phyloP scores from a whole-genome alignment of 2,329 filamentous ascomycete species.

The Epichloe typhina region DNA sequence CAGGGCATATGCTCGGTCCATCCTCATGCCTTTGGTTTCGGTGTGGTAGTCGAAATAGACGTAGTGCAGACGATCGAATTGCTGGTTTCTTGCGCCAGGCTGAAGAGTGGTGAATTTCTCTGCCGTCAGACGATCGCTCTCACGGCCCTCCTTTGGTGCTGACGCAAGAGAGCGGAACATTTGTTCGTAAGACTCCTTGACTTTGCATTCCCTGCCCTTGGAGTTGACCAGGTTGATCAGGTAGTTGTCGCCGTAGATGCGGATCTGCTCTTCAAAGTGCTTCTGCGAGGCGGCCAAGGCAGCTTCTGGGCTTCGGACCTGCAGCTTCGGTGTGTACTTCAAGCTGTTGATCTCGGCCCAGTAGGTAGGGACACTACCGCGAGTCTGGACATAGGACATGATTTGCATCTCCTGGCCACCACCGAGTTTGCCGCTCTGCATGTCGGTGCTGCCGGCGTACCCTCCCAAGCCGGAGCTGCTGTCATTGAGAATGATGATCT shows the following conservation, averaged over 20 bases:
- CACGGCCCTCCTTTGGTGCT: conserved; percentile 49
- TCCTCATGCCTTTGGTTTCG: conserved; percentile 89
- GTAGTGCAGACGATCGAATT: conserved; percentile 82
- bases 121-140: conserved; percentile 51
- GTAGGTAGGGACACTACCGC: conserved; percentile 88
- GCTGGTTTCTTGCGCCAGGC: conserved; percentile 39
- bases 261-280: conserved; percentile 90
- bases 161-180: conserved; percentile 67
- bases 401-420: conserved; percentile 68
- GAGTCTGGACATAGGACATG: conserved; percentile 88
- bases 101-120: conserved; percentile 79
- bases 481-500: conserved; percentile 83
- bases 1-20: conserved; percentile 81
- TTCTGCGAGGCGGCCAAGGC: conserved; percentile 66
- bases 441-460: conserved; percentile 63
- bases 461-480: conserved; percentile 59
- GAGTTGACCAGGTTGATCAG: conserved; percentile 96
- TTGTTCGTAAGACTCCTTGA: conserved; percentile 91
- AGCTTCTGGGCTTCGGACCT: conserved; percentile 72
- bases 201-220: conserved; percentile 73
- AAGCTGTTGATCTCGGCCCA: conserved; percentile 95
- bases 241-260: conserved; percentile 90
- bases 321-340: conserved; percentile 79
- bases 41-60: conserved; percentile 98
- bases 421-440: conserved; percentile 58